A percentile compares a stretch with the other conserved stretches of the same genome.
These are phyloP conservation scores for Annona squamosa DNA, from an alignment of 164 flowering plant species.

Conservation along the genomic window DNA sequence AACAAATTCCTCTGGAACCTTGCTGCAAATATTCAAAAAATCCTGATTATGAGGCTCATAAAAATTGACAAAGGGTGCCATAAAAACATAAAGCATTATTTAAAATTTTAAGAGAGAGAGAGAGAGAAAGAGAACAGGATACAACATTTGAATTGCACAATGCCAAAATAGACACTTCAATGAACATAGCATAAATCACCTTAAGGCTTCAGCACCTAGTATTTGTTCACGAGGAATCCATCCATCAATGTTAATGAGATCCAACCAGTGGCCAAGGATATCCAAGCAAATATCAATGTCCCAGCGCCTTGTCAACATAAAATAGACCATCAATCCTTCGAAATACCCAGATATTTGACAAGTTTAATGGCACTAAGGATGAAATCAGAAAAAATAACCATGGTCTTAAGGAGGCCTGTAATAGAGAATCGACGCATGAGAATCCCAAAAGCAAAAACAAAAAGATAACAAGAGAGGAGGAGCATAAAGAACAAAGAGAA, in stretches of 20 bases:
- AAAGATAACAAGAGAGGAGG: background rate
- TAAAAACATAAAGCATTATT: too few species aligned
- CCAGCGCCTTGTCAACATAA: conserved; percentile 72
- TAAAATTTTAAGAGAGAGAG: too few species aligned
- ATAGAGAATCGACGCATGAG: background rate
- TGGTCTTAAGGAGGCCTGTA: background rate
- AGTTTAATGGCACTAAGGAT: background rate
- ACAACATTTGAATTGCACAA: background rate
- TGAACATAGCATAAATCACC: conserved; percentile 33
- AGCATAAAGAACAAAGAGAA: background rate
- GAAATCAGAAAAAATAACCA: background rate
- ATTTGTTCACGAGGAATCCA: conserved; percentile 99
- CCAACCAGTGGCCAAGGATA: conserved; percentile 95
- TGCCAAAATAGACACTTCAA: conserved; percentile 1
- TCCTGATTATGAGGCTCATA: background rate
- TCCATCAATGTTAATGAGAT: conserved; percentile 91
- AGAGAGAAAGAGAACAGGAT: background rate
- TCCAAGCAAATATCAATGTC: conserved; percentile 77
- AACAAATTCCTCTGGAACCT: conserved; percentile 92
- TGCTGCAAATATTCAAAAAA: conserved; percentile 42
- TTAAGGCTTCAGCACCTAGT: conserved; percentile 94
- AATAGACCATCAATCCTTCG: background rate
- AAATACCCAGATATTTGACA: conserved; percentile 2
- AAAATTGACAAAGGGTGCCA: background rate
- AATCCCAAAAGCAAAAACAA: background rate